Evolutionary conservation across 768 basidiomycete genomes (phyloP).

Genomic region (Astraeus odoratus): DNA sequence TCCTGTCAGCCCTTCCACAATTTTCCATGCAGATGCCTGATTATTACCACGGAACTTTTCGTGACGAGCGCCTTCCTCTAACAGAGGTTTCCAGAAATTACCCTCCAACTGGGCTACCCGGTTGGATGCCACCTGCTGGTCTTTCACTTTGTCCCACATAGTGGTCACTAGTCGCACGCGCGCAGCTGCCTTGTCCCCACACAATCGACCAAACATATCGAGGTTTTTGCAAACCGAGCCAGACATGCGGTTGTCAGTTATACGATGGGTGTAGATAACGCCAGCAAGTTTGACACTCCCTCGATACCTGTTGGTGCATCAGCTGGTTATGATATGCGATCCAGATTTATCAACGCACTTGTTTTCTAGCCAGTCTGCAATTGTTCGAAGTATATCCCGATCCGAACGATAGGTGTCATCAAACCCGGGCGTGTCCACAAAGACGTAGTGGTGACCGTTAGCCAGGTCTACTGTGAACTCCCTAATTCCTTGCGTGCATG

Average conservation of each 20-base stretch:
- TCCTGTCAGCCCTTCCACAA: not conserved
- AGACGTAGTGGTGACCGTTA: slow-evolving; percentile 10
- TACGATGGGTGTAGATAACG: slow-evolving; percentile 28
- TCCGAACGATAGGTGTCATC: slow-evolving; percentile 20
- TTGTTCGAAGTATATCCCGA: slow-evolving; percentile 17
- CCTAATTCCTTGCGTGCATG: not conserved
- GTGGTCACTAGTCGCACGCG: not conserved
- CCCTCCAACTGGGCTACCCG: not conserved
- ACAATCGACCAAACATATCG: not conserved
- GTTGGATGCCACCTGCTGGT: not conserved
- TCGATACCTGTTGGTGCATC: slow-evolving; percentile 15
- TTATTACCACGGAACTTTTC: not conserved
- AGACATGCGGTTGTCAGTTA: not conserved
- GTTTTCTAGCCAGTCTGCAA: slow-evolving; percentile 7
- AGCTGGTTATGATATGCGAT: slow-evolving; percentile 8
- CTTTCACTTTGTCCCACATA: not conserved
- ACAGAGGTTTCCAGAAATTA: not conserved
- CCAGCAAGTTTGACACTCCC: slow-evolving; percentile 21
- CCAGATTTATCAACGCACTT: slow-evolving; percentile 18
- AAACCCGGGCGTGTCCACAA: slow-evolving; percentile 17
- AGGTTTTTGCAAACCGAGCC: not conserved
- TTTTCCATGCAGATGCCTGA: not conserved
- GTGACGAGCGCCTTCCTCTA: not conserved
- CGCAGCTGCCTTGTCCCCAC: not conserved
- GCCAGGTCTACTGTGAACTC: not conserved